Evolutionary conservation across 163 green algal species (phyloP).

Genomic region (Volvox carteri): DNA sequence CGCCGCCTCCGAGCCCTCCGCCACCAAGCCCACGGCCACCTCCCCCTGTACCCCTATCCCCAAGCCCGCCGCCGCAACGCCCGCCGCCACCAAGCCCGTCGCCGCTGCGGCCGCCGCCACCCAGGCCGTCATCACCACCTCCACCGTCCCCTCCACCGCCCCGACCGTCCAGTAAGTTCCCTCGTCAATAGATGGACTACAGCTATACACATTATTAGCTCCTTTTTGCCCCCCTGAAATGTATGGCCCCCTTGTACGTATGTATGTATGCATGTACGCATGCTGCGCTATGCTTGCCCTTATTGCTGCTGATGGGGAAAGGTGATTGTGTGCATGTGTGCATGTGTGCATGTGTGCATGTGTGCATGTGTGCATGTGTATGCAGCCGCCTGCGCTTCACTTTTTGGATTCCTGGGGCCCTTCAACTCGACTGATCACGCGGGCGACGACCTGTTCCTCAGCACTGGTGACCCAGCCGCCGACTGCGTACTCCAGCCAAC

Average conservation of each 20-base stretch:
- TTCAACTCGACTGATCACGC: background rate
- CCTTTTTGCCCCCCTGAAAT: too few species aligned
- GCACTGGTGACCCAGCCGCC: background rate
- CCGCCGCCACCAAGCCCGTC: background rate
- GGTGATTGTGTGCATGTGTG: too few species aligned
- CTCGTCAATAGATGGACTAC: too few species aligned
- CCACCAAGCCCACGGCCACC: constrained; percentile 1
- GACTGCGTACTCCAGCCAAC: background rate
- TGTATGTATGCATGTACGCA: too few species aligned
- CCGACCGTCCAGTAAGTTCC: too few species aligned
- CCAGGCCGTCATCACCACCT: background rate
- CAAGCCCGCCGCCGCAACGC: background rate
- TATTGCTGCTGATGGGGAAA: too few species aligned
- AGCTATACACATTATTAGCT: too few species aligned
- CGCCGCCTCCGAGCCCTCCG: background rate
- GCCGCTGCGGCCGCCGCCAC: background rate
- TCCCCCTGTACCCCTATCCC: background rate
- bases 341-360: too few species aligned
- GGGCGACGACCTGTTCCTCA: background rate
- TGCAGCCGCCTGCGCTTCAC: background rate
- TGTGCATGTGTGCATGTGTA: too few species aligned
- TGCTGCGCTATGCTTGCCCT: too few species aligned
- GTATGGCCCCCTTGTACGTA: too few species aligned
- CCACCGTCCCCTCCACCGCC: background rate
- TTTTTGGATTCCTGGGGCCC: background rate